A percentile compares a stretch with the other conserved stretches of the same genome.
Conservation (phyloP, 2,329 filamentous ascomycete genomes). For the Coniochaeta sp. region DNA sequence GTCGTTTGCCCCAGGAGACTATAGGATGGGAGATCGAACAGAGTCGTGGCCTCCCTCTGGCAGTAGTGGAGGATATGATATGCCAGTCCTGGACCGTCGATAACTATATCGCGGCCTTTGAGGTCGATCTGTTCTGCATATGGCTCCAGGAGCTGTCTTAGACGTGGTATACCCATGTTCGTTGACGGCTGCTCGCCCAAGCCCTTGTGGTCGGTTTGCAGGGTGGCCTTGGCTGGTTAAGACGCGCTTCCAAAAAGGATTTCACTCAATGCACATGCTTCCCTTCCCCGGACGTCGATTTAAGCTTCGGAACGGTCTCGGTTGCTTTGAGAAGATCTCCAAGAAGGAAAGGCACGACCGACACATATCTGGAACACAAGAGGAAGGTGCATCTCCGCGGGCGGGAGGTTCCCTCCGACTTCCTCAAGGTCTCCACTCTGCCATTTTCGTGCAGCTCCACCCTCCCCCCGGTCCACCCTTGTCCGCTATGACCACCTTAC, state of each 20-base stretch:
- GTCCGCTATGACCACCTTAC: constrained; percentile 6
- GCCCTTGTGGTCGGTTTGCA: too few species aligned
- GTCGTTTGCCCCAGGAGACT: constrained; percentile 52
- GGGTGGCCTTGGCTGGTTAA: constrained; percentile 6
- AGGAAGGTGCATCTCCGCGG: constrained; percentile 1
- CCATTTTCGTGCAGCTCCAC: background rate
- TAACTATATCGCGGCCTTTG: constrained; percentile 35
- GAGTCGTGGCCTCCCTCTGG: constrained; percentile 23
- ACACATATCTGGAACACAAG: constrained; percentile 1
- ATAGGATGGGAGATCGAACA: constrained; percentile 54
- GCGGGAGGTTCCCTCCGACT: background rate
- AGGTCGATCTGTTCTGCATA: constrained; percentile 40
- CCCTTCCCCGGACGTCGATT: background rate
- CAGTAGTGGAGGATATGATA: constrained; percentile 62
- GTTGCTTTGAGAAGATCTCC: too few species aligned
- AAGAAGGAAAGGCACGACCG: too few species aligned
- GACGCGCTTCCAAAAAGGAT: too few species aligned
- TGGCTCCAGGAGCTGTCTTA: constrained; percentile 45
- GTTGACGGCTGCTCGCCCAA: background rate
- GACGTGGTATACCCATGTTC: constrained; percentile 52
- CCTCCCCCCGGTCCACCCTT: too few species aligned
- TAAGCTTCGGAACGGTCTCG: too few species aligned
- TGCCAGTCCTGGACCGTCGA: constrained; percentile 76
- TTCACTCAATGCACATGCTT: too few species aligned
- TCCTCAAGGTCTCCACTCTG: background rate